A percentile compares a stretch with the other conserved stretches of the same genome.
Evolutionary conservation across 495 filamentous ascomycete genomes (phyloP).

Genomic region (Annulohypoxylon stygium): DNA sequence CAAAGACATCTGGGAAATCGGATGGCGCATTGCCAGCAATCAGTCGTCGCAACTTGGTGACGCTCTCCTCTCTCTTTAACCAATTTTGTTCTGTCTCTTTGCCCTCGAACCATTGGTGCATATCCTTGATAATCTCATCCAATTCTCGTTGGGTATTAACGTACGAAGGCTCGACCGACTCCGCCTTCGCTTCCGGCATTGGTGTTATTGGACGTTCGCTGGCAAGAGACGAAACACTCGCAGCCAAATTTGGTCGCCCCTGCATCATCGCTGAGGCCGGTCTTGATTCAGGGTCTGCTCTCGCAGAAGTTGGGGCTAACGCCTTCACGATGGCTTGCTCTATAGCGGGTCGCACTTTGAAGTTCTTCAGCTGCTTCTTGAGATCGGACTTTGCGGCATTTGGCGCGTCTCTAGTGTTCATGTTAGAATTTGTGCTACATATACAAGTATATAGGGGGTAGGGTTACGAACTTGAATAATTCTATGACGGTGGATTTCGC

Average conservation of each 20-base stretch:
- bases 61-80: slow-evolving; percentile 83
- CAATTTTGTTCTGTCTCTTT: slow-evolving; percentile 93
- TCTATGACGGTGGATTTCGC: slow-evolving; percentile 86
- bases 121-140: slow-evolving; percentile 83
- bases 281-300: slow-evolving; percentile 61
- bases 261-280: slow-evolving; percentile 59
- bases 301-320: slow-evolving; percentile 68
- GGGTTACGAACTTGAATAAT: slow-evolving; percentile 76
- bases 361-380: slow-evolving; percentile 81
- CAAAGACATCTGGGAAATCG: slow-evolving; percentile 77
- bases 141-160: slow-evolving; percentile 85
- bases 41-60: slow-evolving; percentile 79
- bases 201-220: slow-evolving; percentile 65
- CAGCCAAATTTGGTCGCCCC: slow-evolving; percentile 59
- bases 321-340: slow-evolving; percentile 80
- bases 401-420: slow-evolving; percentile 72
- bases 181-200: slow-evolving; percentile 69
- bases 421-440: slow-evolving; percentile 28
- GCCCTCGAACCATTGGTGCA: slow-evolving; percentile 87
- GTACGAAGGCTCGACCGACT: slow-evolving; percentile 81
- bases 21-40: slow-evolving; percentile 85
- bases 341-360: slow-evolving; percentile 87
- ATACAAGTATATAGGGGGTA: neutral
- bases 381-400: slow-evolving; percentile 88
- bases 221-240: slow-evolving; percentile 63